Percentiles rank a stretch among this genome's conserved stretches.
Evolutionary conservation across 805 yeast species (phyloP).

Genomic region (Lipomyces kockii): DNA sequence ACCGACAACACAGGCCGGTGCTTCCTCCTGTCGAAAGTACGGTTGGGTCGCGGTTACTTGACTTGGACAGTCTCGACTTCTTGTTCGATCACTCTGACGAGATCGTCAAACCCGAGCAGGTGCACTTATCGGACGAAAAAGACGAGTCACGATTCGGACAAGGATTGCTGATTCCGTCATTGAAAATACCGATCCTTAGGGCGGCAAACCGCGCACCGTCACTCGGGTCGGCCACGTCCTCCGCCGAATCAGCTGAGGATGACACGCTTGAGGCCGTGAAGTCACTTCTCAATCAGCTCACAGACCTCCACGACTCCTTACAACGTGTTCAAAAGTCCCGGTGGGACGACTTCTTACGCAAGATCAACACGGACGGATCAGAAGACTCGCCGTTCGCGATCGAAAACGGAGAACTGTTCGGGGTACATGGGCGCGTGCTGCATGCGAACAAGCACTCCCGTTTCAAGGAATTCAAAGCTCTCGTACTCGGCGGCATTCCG

Average conservation of each 20-base stretch:
- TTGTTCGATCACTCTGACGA: conserved; percentile 19
- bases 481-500: conserved; percentile 57
- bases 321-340: conserved; percentile 48
- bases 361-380: conserved; percentile 42
- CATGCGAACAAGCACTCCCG: conserved; percentile 37
- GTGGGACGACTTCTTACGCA: conserved; percentile 55
- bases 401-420: conserved; percentile 47
- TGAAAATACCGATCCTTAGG: not conserved
- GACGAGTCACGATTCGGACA: not conserved
- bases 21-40: conserved; percentile 24
- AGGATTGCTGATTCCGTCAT: not conserved
- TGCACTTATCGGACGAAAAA: conserved; percentile 14
- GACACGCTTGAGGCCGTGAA: conserved; percentile 36
- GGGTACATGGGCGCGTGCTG: conserved; percentile 50
- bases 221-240: not conserved
- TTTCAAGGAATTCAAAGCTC: conserved; percentile 44
- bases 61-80: conserved; percentile 30
- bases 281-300: conserved; percentile 48
- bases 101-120: conserved; percentile 25
- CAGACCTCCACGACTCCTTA: conserved; percentile 52
- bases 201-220: not conserved
- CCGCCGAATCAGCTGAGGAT: conserved; percentile 2
- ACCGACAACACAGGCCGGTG: conserved; percentile 36
- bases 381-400: conserved; percentile 39
- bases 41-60: conserved; percentile 29